These are phyloP conservation scores for Aspergillus ibericus DNA, from an alignment of 2,329 filamentous ascomycete species.

Conservation along the genomic window DNA sequence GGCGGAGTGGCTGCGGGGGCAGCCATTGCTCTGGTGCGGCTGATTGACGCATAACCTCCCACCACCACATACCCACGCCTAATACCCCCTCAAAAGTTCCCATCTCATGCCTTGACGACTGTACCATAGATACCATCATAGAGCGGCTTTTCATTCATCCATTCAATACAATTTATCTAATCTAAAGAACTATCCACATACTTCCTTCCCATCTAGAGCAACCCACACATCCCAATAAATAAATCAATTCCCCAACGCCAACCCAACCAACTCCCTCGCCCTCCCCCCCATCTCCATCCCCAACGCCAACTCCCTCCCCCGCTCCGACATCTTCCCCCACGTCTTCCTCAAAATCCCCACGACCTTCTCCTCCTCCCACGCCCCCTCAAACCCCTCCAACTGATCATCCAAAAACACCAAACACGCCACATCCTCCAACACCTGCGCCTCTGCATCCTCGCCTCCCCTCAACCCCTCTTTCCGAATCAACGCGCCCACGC, in stretches of 20 bases:
- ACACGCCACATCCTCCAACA: conserved; percentile 81
- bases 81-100: background rate
- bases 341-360: conserved; percentile 70
- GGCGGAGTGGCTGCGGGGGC: conserved; percentile 66
- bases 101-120: background rate
- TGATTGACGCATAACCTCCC: conserved; percentile 40
- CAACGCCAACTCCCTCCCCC: conserved; percentile 64
- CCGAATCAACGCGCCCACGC: conserved; percentile 70
- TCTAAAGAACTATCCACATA: background rate
- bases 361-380: conserved; percentile 70
- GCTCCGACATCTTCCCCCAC: conserved; percentile 71
- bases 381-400: conserved; percentile 75
- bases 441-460: conserved; percentile 58
- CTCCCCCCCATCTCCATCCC: conserved; percentile 65
- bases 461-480: conserved; percentile 69
- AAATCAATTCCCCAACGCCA: conserved; percentile 53
- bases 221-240: background rate
- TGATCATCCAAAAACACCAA: conserved; percentile 86
- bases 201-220: conserved; percentile 1
- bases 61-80: background rate
- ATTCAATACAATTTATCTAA: no score
- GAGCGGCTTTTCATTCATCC: background rate
- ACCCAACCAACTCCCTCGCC: conserved; percentile 61
- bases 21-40: conserved; percentile 62
- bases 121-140: conserved; percentile 5